These are phyloP conservation scores for Penicillium sp. DNA, from an alignment of 2,329 filamentous ascomycete species.

Conservation along the genomic window DNA sequence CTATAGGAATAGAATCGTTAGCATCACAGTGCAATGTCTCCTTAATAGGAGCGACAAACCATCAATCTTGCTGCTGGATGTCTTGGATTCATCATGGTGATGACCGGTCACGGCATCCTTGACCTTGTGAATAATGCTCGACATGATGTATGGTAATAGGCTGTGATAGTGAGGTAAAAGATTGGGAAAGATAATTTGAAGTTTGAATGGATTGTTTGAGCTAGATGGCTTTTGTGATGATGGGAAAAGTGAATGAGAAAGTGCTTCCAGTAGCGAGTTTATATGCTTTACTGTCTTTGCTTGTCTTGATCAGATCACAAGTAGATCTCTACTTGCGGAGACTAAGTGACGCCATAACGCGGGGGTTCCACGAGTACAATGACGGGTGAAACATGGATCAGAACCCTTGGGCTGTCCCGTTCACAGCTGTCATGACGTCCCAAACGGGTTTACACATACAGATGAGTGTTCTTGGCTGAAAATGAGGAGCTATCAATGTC, in stretches of 20 bases:
- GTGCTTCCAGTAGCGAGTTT: not conserved
- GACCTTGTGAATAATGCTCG: slow-evolving; percentile 48
- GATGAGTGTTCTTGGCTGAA: not conserved
- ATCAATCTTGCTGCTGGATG: slow-evolving; percentile 1
- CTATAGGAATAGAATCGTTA: slow-evolving; percentile 1
- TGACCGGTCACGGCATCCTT: slow-evolving; percentile 47
- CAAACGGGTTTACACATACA: slow-evolving; percentile 1
- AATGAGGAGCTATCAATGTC: slow-evolving; percentile 13
- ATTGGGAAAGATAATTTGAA: not conserved
- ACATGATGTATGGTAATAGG: slow-evolving; percentile 40
- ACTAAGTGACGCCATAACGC: slow-evolving; percentile 22
- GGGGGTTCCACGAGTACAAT: slow-evolving; percentile 4
- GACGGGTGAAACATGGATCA: not conserved
- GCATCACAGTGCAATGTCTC: not conserved
- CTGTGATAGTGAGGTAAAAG: too few relatives aligned
- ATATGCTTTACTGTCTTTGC: slow-evolving; percentile 10
- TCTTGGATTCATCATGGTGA: slow-evolving; percentile 30
- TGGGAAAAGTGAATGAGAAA: not conserved
- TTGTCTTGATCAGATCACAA: not conserved
- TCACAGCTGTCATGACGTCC: slow-evolving; percentile 20
- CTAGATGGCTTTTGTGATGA: not conserved
- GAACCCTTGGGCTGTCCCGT: not conserved
- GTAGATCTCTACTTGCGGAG: slow-evolving; percentile 1
- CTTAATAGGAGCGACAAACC: slow-evolving; percentile 7
- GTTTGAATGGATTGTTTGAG: not conserved